Conservation (phyloP, 192 early-diverging fungal species). For the Globomyces pollinis-pini region DNA sequence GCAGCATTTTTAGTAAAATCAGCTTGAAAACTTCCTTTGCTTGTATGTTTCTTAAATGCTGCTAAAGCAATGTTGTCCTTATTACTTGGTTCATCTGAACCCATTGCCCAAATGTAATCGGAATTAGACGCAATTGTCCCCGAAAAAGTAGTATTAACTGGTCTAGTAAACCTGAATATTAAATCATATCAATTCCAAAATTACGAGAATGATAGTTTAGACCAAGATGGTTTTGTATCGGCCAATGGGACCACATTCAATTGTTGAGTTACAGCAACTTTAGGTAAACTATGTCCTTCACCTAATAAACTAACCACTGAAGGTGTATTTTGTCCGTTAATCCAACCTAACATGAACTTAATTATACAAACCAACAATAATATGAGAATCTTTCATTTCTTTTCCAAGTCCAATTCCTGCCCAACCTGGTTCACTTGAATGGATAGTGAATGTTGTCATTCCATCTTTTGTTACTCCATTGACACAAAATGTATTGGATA, state of each 20-base stretch:
- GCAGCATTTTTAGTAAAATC: too few relatives aligned
- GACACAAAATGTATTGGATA: background rate
- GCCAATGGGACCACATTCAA: background rate
- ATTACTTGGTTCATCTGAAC: too few relatives aligned
- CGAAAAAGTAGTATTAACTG: too few relatives aligned
- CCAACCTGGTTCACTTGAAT: background rate
- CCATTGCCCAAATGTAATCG: too few relatives aligned
- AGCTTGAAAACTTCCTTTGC: too few relatives aligned
- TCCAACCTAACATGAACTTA: too few relatives aligned
- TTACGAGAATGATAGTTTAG: background rate
- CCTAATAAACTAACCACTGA: background rate
- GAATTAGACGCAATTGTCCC: too few relatives aligned
- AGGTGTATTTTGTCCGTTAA: background rate
- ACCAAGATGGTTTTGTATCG: background rate
- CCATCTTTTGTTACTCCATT: background rate
- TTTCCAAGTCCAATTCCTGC: background rate
- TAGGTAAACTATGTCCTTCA: background rate
- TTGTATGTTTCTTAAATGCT: too few relatives aligned
- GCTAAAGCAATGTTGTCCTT: too few relatives aligned
- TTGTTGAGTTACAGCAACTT: background rate
- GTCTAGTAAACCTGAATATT: too few relatives aligned
- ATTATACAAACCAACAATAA: background rate
- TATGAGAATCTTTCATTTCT: background rate
- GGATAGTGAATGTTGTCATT: background rate
- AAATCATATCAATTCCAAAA: too few relatives aligned